Evolutionary conservation across 176 grass and related monocot species (phyloP).

Genomic region (Saccharum spontaneum): DNA sequence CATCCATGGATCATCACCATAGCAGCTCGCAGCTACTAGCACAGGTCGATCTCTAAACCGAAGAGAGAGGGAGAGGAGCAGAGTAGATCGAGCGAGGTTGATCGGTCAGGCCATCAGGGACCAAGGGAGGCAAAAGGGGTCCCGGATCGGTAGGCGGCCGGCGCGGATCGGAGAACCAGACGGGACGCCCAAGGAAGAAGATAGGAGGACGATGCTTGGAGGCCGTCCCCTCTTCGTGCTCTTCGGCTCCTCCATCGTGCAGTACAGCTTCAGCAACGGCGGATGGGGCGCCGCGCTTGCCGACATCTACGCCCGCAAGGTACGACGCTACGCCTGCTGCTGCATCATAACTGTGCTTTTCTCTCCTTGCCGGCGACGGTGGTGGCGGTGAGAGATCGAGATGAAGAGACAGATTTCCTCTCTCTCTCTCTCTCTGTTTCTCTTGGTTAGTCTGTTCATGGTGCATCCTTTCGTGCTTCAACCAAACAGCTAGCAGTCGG

Average conservation of each 20-base stretch:
- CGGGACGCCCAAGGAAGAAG: no score
- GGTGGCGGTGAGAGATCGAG: neutral
- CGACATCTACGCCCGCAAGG: slow-evolving; percentile 76
- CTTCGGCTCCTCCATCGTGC: slow-evolving; percentile 74
- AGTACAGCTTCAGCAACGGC: slow-evolving; percentile 70
- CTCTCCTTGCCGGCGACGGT: neutral
- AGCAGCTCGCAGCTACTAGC: no score
- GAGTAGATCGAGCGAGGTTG: neutral
- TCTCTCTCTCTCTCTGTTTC: neutral
- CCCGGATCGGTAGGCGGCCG: neutral
- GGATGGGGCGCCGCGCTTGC: slow-evolving; percentile 61
- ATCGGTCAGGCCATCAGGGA: neutral
- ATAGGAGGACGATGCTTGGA: slow-evolving; percentile 15
- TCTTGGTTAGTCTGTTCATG: neutral
- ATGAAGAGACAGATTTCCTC: neutral
- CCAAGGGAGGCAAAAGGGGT: neutral
- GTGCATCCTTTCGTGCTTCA: neutral
- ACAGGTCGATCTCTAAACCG: neutral
- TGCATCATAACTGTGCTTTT: neutral
- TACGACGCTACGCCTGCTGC: neutral
- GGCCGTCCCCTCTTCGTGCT: slow-evolving; percentile 51
- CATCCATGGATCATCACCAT: no score
- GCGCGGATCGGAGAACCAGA: no score
- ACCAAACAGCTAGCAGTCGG: neutral
- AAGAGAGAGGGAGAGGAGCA: neutral